These are phyloP conservation scores for Glycine latifolia DNA, from an alignment of 306 rosid species.

Conservation along the genomic window DNA sequence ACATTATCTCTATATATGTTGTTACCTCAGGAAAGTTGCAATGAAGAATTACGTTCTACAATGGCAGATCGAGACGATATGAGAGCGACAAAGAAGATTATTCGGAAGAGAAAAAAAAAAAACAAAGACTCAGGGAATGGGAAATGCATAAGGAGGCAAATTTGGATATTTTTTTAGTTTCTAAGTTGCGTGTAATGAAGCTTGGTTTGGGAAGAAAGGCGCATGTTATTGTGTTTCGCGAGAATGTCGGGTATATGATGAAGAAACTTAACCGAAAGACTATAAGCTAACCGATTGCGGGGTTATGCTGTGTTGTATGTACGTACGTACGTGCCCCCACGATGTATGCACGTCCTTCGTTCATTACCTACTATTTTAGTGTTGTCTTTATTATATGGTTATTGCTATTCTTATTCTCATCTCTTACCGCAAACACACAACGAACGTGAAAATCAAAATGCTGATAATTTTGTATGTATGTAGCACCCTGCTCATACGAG, in stretches of 20 bases:
- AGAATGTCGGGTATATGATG: slow-evolving; percentile 41
- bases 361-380: slow-evolving; percentile 39
- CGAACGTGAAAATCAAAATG: not conserved
- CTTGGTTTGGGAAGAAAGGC: slow-evolving; percentile 39
- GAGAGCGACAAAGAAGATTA: not conserved
- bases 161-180: not conserved
- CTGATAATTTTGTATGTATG: not conserved
- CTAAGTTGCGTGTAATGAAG: slow-evolving; percentile 11
- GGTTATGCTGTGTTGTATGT: not conserved
- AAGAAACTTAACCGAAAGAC: slow-evolving; percentile 40
- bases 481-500: not conserved
- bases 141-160: slow-evolving; percentile 42
- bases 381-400: not conserved
- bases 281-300: slow-evolving; percentile 23
- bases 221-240: slow-evolving; percentile 41
- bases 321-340: slow-evolving; percentile 41
- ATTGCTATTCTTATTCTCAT: slow-evolving; percentile 13
- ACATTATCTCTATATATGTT: slow-evolving; percentile 10
- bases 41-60: not conserved
- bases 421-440: no score
- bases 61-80: slow-evolving; percentile 30
- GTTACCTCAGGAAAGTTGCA: slow-evolving; percentile 30
- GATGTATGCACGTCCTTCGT: slow-evolving; percentile 48
- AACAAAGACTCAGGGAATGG: slow-evolving; percentile 14
- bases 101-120: not conserved